These are phyloP conservation scores for Solanum ossicruentum DNA, from an alignment of 257 asterid genomes.

Conservation along the genomic window DNA sequence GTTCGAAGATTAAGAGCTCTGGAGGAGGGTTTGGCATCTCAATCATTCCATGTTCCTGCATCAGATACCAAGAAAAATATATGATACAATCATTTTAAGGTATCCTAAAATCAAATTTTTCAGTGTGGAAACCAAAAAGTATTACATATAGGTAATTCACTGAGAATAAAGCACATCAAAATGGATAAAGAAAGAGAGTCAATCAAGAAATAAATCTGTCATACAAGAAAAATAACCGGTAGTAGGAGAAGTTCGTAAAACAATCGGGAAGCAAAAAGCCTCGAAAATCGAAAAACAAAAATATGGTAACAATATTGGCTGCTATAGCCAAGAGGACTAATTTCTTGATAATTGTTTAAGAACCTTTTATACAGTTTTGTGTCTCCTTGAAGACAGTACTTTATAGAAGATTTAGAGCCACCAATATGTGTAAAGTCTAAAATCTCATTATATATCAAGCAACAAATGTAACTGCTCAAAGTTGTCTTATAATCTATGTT, in stretches of 20 bases:
- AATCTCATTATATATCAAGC: not conserved
- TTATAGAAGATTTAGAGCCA: not conserved
- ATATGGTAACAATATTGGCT: not conserved
- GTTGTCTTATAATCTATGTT: not conserved
- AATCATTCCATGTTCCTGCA: conserved; percentile 64
- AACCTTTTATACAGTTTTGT: not conserved
- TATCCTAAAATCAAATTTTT: not conserved
- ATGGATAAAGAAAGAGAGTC: not conserved
- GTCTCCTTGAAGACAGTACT: not conserved
- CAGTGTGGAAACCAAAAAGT: not conserved
- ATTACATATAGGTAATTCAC: not conserved
- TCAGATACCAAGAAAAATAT: not conserved
- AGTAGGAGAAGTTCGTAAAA: not conserved
- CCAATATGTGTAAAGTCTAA: not conserved
- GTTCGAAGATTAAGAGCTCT: conserved; percentile 66
- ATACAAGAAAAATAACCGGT: not conserved
- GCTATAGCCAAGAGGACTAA: not conserved
- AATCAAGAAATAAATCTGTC: not conserved
- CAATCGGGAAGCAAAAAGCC: not conserved
- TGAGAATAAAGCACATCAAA: not conserved
- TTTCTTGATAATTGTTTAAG: not conserved
- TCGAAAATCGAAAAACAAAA: not conserved
- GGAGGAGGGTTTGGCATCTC: conserved; percentile 91
- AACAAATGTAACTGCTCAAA: not conserved
- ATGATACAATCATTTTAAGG: not conserved